phyloP scores from a whole-genome alignment of 2,329 filamentous ascomycete genomes.

The Botrytis fragariae region DNA sequence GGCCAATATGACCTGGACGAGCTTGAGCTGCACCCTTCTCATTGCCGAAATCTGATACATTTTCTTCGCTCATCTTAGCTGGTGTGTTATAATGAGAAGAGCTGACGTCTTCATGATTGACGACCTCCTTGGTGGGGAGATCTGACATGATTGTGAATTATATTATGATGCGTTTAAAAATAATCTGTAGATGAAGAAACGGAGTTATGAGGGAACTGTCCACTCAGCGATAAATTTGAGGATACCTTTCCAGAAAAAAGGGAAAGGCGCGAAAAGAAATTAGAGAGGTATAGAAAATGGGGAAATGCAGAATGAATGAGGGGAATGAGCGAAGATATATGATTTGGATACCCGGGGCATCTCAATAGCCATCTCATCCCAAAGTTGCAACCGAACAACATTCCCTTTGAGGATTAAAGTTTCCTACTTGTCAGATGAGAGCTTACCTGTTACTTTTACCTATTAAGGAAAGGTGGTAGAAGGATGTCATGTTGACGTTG shows the following conservation, averaged over 20 bases:
- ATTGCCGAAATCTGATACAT: neutral
- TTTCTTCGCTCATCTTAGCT: slow-evolving; percentile 6
- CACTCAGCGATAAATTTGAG: neutral
- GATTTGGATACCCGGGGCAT: neutral
- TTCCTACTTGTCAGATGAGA: neutral
- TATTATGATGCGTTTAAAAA: neutral
- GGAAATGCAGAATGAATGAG: neutral
- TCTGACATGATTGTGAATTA: slow-evolving; percentile 9
- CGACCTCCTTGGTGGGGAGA: neutral
- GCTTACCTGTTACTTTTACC: neutral
- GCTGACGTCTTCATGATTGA: neutral
- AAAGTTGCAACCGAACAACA: neutral
- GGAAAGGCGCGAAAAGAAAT: neutral
- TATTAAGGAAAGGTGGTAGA: slow-evolving; percentile 14
- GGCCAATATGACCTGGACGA: slow-evolving; percentile 15
- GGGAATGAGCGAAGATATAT: slow-evolving; percentile 13
- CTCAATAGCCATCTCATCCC: neutral
- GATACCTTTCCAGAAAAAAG: neutral
- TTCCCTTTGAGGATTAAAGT: neutral
- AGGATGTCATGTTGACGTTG: neutral
- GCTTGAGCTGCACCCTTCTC: slow-evolving; percentile 2
- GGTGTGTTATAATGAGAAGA: neutral
- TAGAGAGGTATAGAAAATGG: neutral
- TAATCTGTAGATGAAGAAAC: neutral
- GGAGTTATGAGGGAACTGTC: neutral